Base-by-base conservation (phyloP, 2,329 filamentous ascomycete species). In the Aureobasidium mangrovei region DNA sequence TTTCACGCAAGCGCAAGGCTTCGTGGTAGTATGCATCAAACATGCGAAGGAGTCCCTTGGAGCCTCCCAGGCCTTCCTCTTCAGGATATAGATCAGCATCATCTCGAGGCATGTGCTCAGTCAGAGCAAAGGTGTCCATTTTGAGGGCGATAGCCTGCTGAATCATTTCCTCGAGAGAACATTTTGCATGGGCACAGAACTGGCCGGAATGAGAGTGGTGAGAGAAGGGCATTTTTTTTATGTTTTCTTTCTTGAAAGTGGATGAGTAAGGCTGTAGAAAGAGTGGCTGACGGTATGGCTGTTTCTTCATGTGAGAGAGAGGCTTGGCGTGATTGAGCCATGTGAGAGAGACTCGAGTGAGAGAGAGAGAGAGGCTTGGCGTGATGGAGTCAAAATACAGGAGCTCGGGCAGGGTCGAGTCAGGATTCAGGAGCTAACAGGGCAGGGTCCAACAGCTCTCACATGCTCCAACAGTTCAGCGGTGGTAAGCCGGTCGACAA, bases 141-240 rank as follows among this genome's bases (percentile, higher is more conserved):
- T 86, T 84, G 58, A 85, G 78, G 45, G 77, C 71, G 61, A 97
- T 88, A 60, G 91, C 91, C 9, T 83, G 80, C 65, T 84, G 80
- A 62, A 97, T 76, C 46, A 97, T 81, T 60, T 89, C 84, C 69
- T 97, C 91, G 7, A 98, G 80, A 24, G 82, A 79, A 67, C 95
- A 83, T 66, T 85, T 83, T 48, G 93, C 93, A 74, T 98, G 93
- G 7, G 84, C 84, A 74, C 93, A 98, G 75, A 98, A 98, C 69
- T 98, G 88, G 59, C 93, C 93, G 36, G 93, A 97, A 73, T 98
- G 93, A 66, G 89, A 95, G 72, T 98, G 93, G 76, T 97, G 94
- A 4, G 93, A 94, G 74, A 95, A 95, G 1, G 91, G 91, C 93
- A 97, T 97, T 18, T 18, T 18, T 18, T 18, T 18, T 18, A 97